Conservation (phyloP, 331 rosid genomes). For the Phaseolus coccineus region DNA sequence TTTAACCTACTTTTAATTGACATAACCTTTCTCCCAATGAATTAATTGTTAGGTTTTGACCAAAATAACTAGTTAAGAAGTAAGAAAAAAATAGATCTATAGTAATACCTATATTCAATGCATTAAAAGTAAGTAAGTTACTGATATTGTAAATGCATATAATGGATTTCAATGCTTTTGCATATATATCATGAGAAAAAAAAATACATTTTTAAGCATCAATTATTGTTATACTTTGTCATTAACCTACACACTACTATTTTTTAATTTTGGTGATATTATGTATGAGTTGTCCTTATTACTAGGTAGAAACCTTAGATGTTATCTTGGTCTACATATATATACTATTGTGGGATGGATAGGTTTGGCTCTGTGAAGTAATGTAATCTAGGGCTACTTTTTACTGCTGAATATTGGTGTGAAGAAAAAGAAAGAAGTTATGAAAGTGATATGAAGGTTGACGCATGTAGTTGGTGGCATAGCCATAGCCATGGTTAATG, state of each 20-base stretch:
- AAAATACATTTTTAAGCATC: neutral
- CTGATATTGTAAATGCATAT: neutral
- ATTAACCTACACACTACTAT: neutral
- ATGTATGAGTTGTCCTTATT: neutral
- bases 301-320: neutral
- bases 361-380: neutral
- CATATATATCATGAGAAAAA: neutral
- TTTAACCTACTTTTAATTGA: no score
- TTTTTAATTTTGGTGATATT: neutral
- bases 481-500: neutral
- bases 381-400: neutral
- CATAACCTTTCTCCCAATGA: no score
- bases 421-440: neutral
- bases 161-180: neutral
- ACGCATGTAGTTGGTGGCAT: neutral
- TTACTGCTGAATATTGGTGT: neutral
- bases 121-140: neutral
- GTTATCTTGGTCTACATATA: neutral
- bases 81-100: no score
- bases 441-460: neutral
- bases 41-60: no score
- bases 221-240: neutral
- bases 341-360: neutral
- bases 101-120: no score
- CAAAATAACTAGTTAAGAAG: no score